Base-by-base conservation (phyloP, 495 filamentous ascomycete genomes). In the Podospora bellae-mahoneyi region DNA sequence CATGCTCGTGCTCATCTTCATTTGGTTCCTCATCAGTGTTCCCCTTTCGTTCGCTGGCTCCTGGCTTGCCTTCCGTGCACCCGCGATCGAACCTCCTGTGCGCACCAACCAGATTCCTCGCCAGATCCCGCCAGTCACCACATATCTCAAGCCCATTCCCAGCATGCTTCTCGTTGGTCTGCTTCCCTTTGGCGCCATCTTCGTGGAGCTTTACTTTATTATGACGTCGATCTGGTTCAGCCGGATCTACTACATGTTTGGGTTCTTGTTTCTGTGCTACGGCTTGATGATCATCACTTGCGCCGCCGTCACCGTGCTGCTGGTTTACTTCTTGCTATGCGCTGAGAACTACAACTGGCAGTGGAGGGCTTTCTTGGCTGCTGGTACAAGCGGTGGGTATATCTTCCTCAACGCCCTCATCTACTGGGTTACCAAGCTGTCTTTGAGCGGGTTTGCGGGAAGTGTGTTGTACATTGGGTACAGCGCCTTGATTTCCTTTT, bases 181-280 rank as follows among this genome's bases (percentile, higher is more conserved):
- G 62, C 84, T 97, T 16, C 96, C 96, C 13, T 99, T 99, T 72
- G 92, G 90, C 59, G 93, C 95, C 59, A 97, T 99, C 79, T 97
- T 96, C 69, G 92, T 98, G 55, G 96, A 99, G 79, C 88, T 99
- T 16, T 97, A 95, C 85, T 97, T 97, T 79, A 97, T 99, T 81
- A 95, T 97, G 91, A 94, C 88, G 79, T 93, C 90, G 10, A 92
- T 99, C 74, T 99, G 95, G 95, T 94, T 93, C 78, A 91, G 88
- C 83, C 94, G 94, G 82, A 92, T 99, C 66, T 99, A 99, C 83
- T 99, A 99, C 83, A 99, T 99, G 95, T 99, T 99, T 72, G 95
- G 95, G 32, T 99, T 99, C 84, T 84, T 99, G 54, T 99, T 99
- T 84, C 81, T 99, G 64, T 97, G 93, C 85, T 99, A 96, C 79